Base-by-base conservation (phyloP, 768 basidiomycete genomes). In the Calocera cornea region DNA sequence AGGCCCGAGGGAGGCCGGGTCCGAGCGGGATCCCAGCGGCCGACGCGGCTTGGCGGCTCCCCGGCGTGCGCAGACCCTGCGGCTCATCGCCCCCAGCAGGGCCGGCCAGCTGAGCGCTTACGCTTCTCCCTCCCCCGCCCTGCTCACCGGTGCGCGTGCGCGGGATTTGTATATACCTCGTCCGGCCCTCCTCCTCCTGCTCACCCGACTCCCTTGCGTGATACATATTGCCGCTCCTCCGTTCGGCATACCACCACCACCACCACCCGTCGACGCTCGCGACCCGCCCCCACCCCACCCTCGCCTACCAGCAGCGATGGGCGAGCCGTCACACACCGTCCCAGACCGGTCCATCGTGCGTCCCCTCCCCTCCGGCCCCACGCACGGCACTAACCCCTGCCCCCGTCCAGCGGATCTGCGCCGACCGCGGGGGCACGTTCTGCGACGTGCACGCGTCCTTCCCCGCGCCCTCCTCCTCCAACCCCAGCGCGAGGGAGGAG, bases 351-450 rank as follows among this genome's bases (percentile, higher is more conserved):
- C 5, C 14, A 60, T 60, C 54, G 54, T 60, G 31, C 54, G 54
- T 33, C 54, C 54, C 54, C 31, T 27, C 27, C 54, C 31, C n/a
- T n/a, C 31, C 54, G 5, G 10, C 54, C 31, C 27, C 54, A 47
- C 19, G 5, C 54, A 29, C 24, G 7, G 5, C 22, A 14, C 10
- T 33, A 2, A 10, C 54, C 14, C 54, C 27, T 29, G 5, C 54
- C 54, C 24, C 44, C 44, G 19, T 19, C 44, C 54, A 60, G 54
- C 83, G 86, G 65, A 91, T 94, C 69, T 91, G 89, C 72, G 89
- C 89, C 7, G 92, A 94, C 76, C 80, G 92, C 77, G 93, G 93
- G 38, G 94, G 94, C 2, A 97, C 92, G 0, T 95, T 93, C 77
- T 92, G 91, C 73, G 93, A 95, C 74, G 85, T 93, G 36, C 86